A percentile compares a stretch with the other conserved stretches of the same genome.
phyloP scores from a whole-genome alignment of 78 protist genomes.

The Dictyostelium citrinum region DNA sequence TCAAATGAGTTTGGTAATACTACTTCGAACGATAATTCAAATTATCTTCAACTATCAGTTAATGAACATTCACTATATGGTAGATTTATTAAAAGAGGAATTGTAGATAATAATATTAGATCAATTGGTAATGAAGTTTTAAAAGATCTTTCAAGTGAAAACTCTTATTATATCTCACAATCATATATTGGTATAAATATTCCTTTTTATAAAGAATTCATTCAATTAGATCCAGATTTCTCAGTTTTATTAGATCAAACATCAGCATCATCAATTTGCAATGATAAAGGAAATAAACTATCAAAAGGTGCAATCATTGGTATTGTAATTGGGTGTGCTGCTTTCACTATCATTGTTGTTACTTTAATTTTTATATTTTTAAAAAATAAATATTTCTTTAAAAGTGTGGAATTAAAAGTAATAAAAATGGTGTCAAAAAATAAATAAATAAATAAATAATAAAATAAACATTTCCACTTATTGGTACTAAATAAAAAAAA shows the following conservation, averaged over 20 bases:
- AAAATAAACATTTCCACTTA: background rate
- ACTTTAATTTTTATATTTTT: background rate
- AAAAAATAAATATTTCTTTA: background rate
- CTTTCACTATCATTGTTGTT: background rate
- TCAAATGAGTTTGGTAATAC: background rate
- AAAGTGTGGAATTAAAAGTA: background rate
- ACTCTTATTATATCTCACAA: background rate
- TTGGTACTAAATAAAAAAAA: too few relatives aligned
- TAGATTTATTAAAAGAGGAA: slow-evolving; percentile 4
- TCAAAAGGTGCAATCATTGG: background rate
- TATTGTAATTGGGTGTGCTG: background rate
- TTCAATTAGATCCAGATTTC: background rate
- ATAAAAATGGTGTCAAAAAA: background rate
- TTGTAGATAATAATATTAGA: background rate
- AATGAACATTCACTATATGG: background rate
- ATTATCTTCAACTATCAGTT: background rate
- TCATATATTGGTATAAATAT: background rate
- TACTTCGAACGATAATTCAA: background rate
- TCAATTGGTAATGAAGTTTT: background rate
- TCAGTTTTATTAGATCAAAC: background rate
- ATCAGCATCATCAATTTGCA: background rate
- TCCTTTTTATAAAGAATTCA: background rate
- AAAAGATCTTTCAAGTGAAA: background rate
- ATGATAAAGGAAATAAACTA: background rate
- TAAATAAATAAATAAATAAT: background rate